phyloP scores from a whole-genome alignment of 2,329 filamentous ascomycete genomes.

The Penicillium concentricum region DNA sequence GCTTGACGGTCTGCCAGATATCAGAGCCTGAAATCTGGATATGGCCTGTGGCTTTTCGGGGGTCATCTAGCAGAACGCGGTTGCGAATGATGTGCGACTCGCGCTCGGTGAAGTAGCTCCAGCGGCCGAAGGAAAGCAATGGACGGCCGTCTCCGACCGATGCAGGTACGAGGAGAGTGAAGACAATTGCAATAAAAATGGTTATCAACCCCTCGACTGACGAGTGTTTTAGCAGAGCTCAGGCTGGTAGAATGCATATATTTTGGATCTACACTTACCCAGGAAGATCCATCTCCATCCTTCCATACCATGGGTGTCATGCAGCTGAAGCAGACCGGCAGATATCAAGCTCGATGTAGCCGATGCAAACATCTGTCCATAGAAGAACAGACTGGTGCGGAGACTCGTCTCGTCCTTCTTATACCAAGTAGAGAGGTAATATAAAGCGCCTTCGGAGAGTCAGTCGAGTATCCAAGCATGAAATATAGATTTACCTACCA shows the following conservation, averaged over 20 bases:
- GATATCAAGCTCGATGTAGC: slow-evolving; percentile 42
- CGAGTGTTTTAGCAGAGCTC: too few species aligned
- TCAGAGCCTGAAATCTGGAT: slow-evolving; percentile 39
- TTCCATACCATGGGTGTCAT: slow-evolving; percentile 47
- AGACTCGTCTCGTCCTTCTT: slow-evolving; percentile 53
- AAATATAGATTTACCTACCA: slow-evolving; percentile 26
- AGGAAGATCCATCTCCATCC: slow-evolving; percentile 61
- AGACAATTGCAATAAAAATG: slow-evolving; percentile 42
- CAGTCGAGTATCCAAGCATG: neutral
- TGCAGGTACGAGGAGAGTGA: slow-evolving; percentile 43
- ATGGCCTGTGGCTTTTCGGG: slow-evolving; percentile 37
- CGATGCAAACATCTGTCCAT: slow-evolving; percentile 55
- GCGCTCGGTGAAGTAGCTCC: slow-evolving; percentile 46
- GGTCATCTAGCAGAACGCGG: slow-evolving; percentile 48
- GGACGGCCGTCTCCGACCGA: slow-evolving; percentile 37
- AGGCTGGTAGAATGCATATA: neutral
- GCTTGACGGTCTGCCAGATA: slow-evolving; percentile 37
- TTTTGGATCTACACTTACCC: slow-evolving; percentile 15
- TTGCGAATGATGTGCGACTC: slow-evolving; percentile 44
- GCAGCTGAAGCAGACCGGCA: slow-evolving; percentile 49
- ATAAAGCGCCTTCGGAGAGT: slow-evolving; percentile 28
- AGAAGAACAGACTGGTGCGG: slow-evolving; percentile 56
- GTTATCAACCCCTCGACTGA: slow-evolving; percentile 56
- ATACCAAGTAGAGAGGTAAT: slow-evolving; percentile 56
- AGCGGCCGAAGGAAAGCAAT: slow-evolving; percentile 36